phyloP scores from a whole-genome alignment of 2,329 filamentous ascomycete species.

The Colletotrichum aenigma region DNA sequence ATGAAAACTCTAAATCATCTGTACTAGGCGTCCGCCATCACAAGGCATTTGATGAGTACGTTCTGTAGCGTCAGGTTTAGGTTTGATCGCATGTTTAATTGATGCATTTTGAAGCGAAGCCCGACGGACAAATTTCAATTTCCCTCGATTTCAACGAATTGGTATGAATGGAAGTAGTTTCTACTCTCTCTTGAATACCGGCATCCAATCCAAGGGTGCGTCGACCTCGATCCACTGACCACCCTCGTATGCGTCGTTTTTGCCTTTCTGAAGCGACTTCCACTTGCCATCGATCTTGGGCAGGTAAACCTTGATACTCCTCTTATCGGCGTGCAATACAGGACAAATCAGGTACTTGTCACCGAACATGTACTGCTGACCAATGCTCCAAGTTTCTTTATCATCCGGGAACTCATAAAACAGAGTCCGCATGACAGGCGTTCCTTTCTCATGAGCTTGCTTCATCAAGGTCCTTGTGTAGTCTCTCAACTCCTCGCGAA shows the following conservation, averaged over 20 bases:
- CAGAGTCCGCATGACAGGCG: conserved; percentile 64
- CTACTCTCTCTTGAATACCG: conserved; percentile 13
- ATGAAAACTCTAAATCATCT: background rate
- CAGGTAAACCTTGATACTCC: conserved; percentile 54
- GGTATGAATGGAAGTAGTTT: background rate
- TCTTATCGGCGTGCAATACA: conserved; percentile 53
- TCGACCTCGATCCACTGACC: conserved; percentile 17
- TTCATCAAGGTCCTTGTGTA: conserved; percentile 65
- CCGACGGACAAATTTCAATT: background rate
- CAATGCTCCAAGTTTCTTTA: conserved; percentile 56
- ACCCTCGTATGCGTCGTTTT: background rate
- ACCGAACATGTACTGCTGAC: conserved; percentile 69
- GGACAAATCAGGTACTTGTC: conserved; percentile 62
- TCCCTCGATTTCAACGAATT: background rate
- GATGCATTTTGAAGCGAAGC: background rate
- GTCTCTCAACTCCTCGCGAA: conserved; percentile 61
- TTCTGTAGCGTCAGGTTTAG: background rate
- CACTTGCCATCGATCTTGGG: conserved; percentile 33
- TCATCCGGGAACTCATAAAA: conserved; percentile 70
- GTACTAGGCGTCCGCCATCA: background rate
- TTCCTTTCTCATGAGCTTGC: conserved; percentile 62
- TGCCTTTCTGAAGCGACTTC: conserved; percentile 10
- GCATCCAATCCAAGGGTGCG: conserved; percentile 22
- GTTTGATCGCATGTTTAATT: background rate
- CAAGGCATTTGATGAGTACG: background rate